Base-by-base conservation (phyloP, 768 basidiomycete genomes). In the Mrakia blollopis region DNA sequence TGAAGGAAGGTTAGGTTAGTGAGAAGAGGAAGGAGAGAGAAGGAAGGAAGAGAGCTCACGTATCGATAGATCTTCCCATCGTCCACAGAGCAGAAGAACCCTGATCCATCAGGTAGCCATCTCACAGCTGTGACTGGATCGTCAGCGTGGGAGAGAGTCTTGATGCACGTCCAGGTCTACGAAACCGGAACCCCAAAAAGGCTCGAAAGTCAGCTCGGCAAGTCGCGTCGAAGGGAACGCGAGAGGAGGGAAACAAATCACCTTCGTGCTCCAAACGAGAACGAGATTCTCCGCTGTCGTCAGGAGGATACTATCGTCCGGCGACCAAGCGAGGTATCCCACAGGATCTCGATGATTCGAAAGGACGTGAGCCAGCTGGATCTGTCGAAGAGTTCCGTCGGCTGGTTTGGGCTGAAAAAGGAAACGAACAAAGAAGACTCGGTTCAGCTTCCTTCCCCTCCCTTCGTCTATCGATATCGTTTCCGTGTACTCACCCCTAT, bases 291-390 rank as follows among this genome's bases (percentile, higher is more conserved):
- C 94, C 32, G 93, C 87, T 57, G 91, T 90, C 9, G 93, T 94
- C 62, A 97, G 87, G 78, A 99, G 85, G 79, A 91, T 87, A 28
- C 88, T 85, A 81, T 95, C 94, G 81, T 98, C 93, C 72, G 91
- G 86, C 37, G 97, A 98, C 95, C 96, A 99, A 1, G 94, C 90
- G 77, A 99, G 85, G 80, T 89, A 91, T 63, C 90, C 90, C 5
- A 98, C 90, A 13, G 89, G 82, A 81, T 91, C 91, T 37, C 86
- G 86, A 82, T 97, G 94, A 50, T 76, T 65, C 77, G 50, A 39
- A 39, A 69, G 52, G 57, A 68, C 78, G 32, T 70, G 67, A 32
- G n/a, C 25, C 37, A 78, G 37, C 80, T 80, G 67, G 79, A 71
- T 79, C 41, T 32, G 23, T 69, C 74, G 9, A 71, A 79, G 47